phyloP scores from a whole-genome alignment of 805 yeast genomes.

The Grigorovia transvaalensis region DNA sequence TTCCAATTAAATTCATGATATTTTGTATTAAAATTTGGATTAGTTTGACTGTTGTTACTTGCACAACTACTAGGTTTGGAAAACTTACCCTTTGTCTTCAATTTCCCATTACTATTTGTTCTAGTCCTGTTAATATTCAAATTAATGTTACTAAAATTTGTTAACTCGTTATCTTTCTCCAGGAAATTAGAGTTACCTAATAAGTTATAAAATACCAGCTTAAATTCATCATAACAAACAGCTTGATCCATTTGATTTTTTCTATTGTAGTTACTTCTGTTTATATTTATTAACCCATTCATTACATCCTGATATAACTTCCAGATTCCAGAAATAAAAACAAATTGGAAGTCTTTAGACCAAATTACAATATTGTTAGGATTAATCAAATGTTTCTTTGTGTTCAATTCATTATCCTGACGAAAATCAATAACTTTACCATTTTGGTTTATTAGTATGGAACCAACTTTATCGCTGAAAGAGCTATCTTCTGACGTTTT shows the following conservation, averaged over 20 bases:
- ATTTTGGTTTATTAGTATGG: conserved; percentile 25
- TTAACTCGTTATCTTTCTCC: neutral
- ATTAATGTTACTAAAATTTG: neutral
- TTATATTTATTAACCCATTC: conserved; percentile 13
- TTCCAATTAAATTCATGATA: conserved; percentile 25
- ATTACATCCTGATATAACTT: conserved; percentile 34
- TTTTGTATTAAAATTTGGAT: neutral
- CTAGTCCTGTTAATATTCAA: conserved; percentile 4
- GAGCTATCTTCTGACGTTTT: neutral
- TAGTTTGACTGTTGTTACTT: neutral
- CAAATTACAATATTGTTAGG: conserved; percentile 65
- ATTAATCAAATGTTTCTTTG: conserved; percentile 11
- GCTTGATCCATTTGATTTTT: neutral
- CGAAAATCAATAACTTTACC: conserved; percentile 19
- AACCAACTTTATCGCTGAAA: neutral
- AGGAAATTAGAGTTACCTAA: neutral
- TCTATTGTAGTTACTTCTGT: neutral
- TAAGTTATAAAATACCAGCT: neutral
- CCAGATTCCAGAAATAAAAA: conserved; percentile 83
- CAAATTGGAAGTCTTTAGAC: conserved; percentile 78
- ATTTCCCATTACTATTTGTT: neutral
- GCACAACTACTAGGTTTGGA: neutral
- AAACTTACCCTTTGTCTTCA: neutral
- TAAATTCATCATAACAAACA: conserved; percentile 4
- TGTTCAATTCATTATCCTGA: conserved; percentile 10